These are phyloP conservation scores for Gentiana straminea DNA, from an alignment of 257 asterid genomes.

Conservation along the genomic window DNA sequence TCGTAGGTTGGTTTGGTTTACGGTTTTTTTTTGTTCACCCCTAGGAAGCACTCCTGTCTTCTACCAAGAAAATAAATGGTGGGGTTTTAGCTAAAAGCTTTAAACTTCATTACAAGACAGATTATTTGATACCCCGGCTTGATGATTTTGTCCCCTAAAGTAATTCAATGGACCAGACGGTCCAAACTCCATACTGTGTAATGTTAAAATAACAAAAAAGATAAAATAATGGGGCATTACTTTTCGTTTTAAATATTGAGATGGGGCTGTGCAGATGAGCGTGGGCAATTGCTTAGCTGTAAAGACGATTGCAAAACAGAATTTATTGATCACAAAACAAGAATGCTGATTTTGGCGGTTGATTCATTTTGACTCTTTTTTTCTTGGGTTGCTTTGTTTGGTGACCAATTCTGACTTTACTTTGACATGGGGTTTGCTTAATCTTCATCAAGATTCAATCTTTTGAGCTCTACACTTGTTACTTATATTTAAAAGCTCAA, in stretches of 20 bases:
- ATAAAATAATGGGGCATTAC: conserved; percentile 18
- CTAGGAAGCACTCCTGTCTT: conserved; percentile 6
- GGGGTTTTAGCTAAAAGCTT: conserved; percentile 9
- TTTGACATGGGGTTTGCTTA: conserved; percentile 27
- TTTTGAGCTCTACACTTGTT: conserved; percentile 19
- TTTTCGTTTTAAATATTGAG: conserved; percentile 10
- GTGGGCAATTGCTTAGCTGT: conserved; percentile 17
- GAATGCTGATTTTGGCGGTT: conserved; percentile 16
- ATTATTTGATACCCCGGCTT: too few relatives aligned
- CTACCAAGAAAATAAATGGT: conserved; percentile 11
- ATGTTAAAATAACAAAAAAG: too few relatives aligned
- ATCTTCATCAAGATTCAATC: conserved; percentile 29
- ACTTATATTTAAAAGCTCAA: conserved; percentile 9
- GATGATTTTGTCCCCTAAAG: too few relatives aligned
- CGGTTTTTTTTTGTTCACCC: too few relatives aligned
- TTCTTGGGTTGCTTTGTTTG: conserved; percentile 47
- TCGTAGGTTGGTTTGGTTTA: too few relatives aligned
- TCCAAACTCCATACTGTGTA: too few relatives aligned
- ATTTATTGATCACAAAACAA: conserved; percentile 13
- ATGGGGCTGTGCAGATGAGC: conserved; percentile 9
- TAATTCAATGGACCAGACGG: too few relatives aligned
- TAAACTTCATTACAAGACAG: conserved; percentile 17
- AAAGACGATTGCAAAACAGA: conserved; percentile 10
- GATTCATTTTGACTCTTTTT: conserved; percentile 19
- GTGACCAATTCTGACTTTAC: conserved; percentile 37